Percentiles rank a stretch among this genome's conserved stretches.
These are phyloP conservation scores for Barbatosphaeria neglecta DNA, from an alignment of 495 filamentous ascomycete species.

Conservation along the genomic window DNA sequence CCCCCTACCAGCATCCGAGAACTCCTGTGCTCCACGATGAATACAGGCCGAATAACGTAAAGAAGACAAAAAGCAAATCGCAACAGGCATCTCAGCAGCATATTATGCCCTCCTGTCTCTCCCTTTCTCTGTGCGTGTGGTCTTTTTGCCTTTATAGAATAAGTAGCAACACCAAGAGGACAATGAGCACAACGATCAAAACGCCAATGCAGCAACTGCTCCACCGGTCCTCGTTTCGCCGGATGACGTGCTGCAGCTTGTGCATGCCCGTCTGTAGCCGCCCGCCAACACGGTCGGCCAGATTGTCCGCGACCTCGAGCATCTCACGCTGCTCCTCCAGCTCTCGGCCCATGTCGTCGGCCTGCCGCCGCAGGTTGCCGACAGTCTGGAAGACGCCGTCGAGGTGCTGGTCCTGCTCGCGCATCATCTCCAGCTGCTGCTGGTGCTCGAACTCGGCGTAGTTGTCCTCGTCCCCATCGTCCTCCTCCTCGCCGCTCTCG, in stretches of 20 bases:
- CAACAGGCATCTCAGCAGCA: too few relatives aligned
- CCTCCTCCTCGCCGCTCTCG: constrained; percentile 17
- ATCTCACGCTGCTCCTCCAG: constrained; percentile 81
- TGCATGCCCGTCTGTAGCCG: constrained; percentile 77
- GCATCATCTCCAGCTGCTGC: constrained; percentile 81
- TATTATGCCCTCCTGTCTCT: too few relatives aligned
- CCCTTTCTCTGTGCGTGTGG: too few relatives aligned
- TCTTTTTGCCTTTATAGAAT: constrained; percentile 29
- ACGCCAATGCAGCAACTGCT: constrained; percentile 88
- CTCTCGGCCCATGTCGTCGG: constrained; percentile 88
- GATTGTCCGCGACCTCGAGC: constrained; percentile 66
- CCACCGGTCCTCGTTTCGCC: constrained; percentile 81
- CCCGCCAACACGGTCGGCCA: constrained; percentile 78
- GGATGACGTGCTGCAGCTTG: constrained; percentile 71
- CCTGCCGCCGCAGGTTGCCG: constrained; percentile 77
- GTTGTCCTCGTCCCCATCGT: constrained; percentile 38
- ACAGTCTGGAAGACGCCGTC: constrained; percentile 91
- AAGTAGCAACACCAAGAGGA: constrained; percentile 64
- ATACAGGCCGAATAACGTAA: too few relatives aligned
- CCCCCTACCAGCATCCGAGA: too few relatives aligned
- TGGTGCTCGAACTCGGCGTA: constrained; percentile 85
- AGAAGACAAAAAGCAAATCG: too few relatives aligned
- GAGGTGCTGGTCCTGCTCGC: constrained; percentile 85
- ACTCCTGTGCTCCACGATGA: too few relatives aligned
- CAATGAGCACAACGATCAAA: constrained; percentile 72